phyloP scores from a whole-genome alignment of 2,329 filamentous ascomycete genomes.

The Calonectria crousiana region DNA sequence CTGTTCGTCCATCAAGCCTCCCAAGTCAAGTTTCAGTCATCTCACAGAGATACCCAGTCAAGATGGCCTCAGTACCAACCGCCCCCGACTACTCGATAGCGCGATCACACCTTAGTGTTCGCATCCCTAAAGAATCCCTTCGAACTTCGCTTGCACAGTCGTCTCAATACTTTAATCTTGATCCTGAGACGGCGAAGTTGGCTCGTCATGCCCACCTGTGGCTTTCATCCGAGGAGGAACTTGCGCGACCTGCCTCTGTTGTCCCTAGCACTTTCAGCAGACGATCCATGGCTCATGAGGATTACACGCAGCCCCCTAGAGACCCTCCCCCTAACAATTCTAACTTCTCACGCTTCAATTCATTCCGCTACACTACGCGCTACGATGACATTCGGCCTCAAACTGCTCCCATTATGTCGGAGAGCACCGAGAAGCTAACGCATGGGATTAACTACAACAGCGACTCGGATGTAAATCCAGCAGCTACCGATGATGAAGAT shows the following conservation, averaged over 20 bases:
- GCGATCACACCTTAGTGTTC: constrained; percentile 41
- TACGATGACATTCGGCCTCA: constrained; percentile 37
- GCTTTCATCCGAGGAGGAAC: constrained; percentile 40
- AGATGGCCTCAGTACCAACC: constrained; percentile 46
- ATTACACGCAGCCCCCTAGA: constrained; percentile 25
- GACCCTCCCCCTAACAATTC: neutral
- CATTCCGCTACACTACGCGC: constrained; percentile 37
- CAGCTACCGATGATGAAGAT: constrained; percentile 7
- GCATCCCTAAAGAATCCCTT: constrained; percentile 41
- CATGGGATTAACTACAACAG: constrained; percentile 1
- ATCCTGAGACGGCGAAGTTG: constrained; percentile 37
- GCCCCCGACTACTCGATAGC: constrained; percentile 45
- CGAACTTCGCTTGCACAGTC: constrained; percentile 39
- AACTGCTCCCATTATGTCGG: constrained; percentile 30
- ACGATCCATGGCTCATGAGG: constrained; percentile 34
- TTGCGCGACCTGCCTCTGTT: constrained; percentile 39
- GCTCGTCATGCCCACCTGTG: constrained; percentile 40
- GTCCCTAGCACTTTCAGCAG: constrained; percentile 39
- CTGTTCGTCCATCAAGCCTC: constrained; percentile 10
- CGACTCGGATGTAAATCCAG: constrained; percentile 5
- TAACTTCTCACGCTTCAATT: constrained; percentile 35
- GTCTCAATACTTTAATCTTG: constrained; percentile 42
- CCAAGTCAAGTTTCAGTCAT: constrained; percentile 11
- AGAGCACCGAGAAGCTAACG: constrained; percentile 46
- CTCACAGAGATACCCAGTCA: constrained; percentile 14